Evolutionary conservation across 176 grass and related monocot genomes (phyloP), one percentile per base, ranked within the genome.

Genomic region (Oryza nivara): DNA sequence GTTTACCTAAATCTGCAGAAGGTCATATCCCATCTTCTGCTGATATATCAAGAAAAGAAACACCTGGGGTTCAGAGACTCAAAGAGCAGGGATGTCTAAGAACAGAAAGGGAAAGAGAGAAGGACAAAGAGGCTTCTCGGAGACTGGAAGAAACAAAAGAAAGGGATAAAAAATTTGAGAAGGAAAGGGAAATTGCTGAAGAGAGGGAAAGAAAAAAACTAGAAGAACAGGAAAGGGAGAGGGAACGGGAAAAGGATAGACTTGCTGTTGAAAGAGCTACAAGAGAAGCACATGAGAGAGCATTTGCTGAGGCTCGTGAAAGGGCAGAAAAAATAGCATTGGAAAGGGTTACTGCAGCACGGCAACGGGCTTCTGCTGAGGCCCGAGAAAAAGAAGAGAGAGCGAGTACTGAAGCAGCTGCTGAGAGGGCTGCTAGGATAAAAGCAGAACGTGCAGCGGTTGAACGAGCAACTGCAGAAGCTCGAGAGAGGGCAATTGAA

Each of bases 391-490:
- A 96, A 88, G 91, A 88, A 86, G 93, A 92, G 56, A 92, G 88
- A 70, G 80, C 83, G 63, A 86, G 68, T 85, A 46, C 67, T 8
- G 82, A 92, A 87, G 83, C 75, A 17, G 66, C 74, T 0, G 47
- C 67, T 38, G 86, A 92, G 52, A 90, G 87, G 80, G 87, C 86
- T 65, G 92, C 90, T 86, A 89, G 92, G 76, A 49, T 91, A 82
- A 97, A 88, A 88, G 89, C 89, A 65, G 92, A 97, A 81, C 85
- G 95, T 41, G 95, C 88, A 43, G 95, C 95, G 73, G 95, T 97
- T 35, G 92, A 93, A 75, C 78, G 91, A 88, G 95, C 95, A 74
- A 97, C 92, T n/a, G 67, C 89, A 52, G 96, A 99, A 87, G 91
- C 93, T 87, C 79, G 89, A 16, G 96, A 91, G 74, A 90, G 93